phyloP scores from a whole-genome alignment of 2,329 filamentous ascomycete genomes.

The Aspergillus ustus region DNA sequence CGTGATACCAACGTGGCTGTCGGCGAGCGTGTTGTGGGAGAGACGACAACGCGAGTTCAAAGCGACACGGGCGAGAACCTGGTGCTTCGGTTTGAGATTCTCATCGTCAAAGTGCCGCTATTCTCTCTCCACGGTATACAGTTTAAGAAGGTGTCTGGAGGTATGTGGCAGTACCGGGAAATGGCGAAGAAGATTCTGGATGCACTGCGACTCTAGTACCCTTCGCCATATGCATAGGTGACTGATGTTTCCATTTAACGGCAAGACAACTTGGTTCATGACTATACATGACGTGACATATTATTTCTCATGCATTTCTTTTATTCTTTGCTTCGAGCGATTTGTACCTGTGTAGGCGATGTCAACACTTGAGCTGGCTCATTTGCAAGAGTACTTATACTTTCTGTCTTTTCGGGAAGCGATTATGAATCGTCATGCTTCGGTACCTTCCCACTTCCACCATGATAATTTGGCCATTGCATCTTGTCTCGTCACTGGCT shows the following conservation, averaged over 20 bases:
- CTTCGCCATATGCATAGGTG: conserved; percentile 21
- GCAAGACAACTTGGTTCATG: conserved; percentile 27
- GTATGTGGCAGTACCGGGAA: conserved; percentile 98
- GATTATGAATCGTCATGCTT: background rate
- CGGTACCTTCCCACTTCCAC: background rate
- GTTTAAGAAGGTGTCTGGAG: conserved; percentile 94
- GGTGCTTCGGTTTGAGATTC: conserved; percentile 88
- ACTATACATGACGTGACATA: conserved; percentile 33
- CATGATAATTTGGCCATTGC: background rate
- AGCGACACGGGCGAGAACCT: conserved; percentile 84
- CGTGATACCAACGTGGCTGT: conserved; percentile 52
- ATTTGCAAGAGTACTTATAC: conserved; percentile 15
- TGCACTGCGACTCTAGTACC: conserved; percentile 72
- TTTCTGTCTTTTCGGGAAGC: background rate
- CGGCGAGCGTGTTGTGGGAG: conserved; percentile 70
- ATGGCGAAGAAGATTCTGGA: conserved; percentile 96
- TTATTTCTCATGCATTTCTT: conserved; percentile 27
- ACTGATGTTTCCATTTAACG: conserved; percentile 14
- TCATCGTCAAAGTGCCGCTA: conserved; percentile 95
- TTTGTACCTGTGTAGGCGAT: conserved; percentile 20
- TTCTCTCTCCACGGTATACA: conserved; percentile 93
- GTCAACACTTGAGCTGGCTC: conserved; percentile 28
- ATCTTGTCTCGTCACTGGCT: background rate
- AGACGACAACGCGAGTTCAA: conserved; percentile 90
- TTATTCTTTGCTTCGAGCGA: conserved; percentile 17